A percentile compares a stretch with the other conserved stretches of the same genome.
Conservation (phyloP, 139 green algal genomes). For the Tetradesmus lagerheimii region DNA sequence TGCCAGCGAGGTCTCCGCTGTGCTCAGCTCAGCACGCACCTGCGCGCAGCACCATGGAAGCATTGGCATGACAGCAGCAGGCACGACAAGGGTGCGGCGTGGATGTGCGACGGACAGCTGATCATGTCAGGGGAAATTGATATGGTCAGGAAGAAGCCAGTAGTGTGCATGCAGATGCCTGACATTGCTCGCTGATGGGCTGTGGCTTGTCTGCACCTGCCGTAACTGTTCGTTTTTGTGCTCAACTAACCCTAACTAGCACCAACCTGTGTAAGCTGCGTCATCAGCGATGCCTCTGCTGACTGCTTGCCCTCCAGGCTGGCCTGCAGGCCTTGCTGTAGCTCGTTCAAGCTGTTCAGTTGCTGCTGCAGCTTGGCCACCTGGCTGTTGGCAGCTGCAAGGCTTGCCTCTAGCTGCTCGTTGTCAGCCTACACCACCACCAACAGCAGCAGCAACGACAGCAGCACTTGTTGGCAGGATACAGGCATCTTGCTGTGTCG, state of each 20-base stretch:
- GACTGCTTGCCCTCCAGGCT: slow-evolving; percentile 52
- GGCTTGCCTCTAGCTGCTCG: slow-evolving; percentile 25
- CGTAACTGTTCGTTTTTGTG: background rate
- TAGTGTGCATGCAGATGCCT: too few species aligned
- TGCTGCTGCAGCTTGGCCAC: slow-evolving; percentile 32
- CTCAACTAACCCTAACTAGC: background rate
- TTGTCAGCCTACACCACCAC: slow-evolving; percentile 35
- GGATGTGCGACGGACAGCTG: background rate
- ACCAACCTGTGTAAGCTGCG: slow-evolving; percentile 31
- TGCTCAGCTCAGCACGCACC: background rate
- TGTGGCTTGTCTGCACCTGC: too few species aligned
- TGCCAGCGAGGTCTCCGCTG: slow-evolving; percentile 29
- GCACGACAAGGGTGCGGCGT: background rate
- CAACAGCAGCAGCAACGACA: slow-evolving; percentile 27
- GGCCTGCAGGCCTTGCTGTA: slow-evolving; percentile 43
- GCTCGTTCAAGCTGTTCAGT: slow-evolving; percentile 19
- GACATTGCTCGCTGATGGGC: too few species aligned
- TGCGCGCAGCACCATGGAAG: background rate
- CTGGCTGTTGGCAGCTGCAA: background rate
- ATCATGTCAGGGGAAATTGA: background rate
- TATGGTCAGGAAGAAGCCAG: too few species aligned
- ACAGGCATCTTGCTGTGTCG: background rate
- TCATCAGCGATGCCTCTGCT: slow-evolving; percentile 46
- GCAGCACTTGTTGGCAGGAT: background rate
- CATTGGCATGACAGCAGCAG: background rate